Percentiles rank a stretch among this genome's conserved stretches.
phyloP scores from a whole-genome alignment of 1,284 basidiomycete genomes.

The Sanghuangporus weigelae region DNA sequence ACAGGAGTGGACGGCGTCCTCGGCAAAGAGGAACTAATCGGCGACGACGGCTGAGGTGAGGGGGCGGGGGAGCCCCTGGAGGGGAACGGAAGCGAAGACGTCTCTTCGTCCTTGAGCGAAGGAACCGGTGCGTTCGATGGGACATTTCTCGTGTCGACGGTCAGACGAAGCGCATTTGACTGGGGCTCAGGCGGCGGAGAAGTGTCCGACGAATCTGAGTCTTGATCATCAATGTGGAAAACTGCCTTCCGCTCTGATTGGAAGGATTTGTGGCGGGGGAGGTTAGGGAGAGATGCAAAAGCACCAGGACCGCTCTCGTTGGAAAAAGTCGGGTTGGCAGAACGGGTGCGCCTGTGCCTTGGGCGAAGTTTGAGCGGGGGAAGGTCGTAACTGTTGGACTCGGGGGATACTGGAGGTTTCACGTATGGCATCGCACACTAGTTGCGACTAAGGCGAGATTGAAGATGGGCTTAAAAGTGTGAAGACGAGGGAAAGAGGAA shows the following conservation, averaged over 20 bases:
- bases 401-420: conserved; percentile 14
- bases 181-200: conserved; percentile 18
- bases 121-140: conserved; percentile 24
- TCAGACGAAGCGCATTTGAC: conserved; percentile 14
- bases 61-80: conserved; percentile 7
- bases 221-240: conserved; percentile 34
- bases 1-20: conserved; percentile 32
- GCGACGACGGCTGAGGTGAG: conserved; percentile 22
- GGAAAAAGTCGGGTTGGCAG: conserved; percentile 30
- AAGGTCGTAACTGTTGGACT: conserved; percentile 21
- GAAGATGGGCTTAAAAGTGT: not conserved
- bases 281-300: conserved; percentile 43
- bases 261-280: conserved; percentile 38
- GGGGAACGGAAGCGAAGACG: conserved; percentile 14
- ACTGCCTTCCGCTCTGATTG: conserved; percentile 28
- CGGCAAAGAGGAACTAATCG: conserved; percentile 15
- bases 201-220: conserved; percentile 18
- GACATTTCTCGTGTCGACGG: conserved; percentile 21
- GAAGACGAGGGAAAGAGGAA: not conserved
- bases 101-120: not conserved
- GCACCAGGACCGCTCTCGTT: conserved; percentile 46
- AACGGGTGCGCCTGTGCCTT: conserved; percentile 36
- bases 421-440: conserved; percentile 17
- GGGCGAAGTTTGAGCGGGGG: conserved; percentile 27
- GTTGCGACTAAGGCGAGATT: not conserved